Base-by-base conservation (phyloP, 805 yeast genomes). In the Hanseniaspora singularis region DNA sequence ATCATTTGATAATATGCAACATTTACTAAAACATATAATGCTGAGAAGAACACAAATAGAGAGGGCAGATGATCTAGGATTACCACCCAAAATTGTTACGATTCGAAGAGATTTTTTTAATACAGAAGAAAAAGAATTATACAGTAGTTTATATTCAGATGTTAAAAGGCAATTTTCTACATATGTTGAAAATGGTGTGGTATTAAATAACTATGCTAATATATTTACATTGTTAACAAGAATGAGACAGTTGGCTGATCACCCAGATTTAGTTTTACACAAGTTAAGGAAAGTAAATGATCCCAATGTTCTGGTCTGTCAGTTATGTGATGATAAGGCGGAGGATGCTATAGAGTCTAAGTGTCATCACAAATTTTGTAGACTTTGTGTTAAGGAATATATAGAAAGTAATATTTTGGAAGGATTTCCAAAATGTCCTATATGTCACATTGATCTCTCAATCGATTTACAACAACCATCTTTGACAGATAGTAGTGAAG, bases 181-280 rank as follows among this genome's bases (percentile, higher is more conserved):
- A 37, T 92, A 78, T 60, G 97, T 92, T 33, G 92, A 94, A 19
- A 89, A 85, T 58, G 98, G 98, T 64, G 96, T 92, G 33, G 96
- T 92, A 20, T 68, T 92, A 50, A 92, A 92, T 64, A 92, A 92
- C 62, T 92, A 92, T 65, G 98, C 98, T 38, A 92, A 92, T 57
- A 92, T 92, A 57, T 92, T 92, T 66, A 88, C 97, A 0, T 71
- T 92, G 49, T 88, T 92, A 57, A 92, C 98, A 0, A 70, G 98
- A 56, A 94, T 92, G 98, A 76, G 99, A 56, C 98, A 92, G 64
- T 69, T 92, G 55, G 97, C 98, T 0, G 98, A 92, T 61, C 99
- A 92, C 63, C 99, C 99, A 0, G 99, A 92, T 64, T 68, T 92
- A 52, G 96, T 92, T 1, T 67, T 92, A 58, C 78, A 87, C 54